A percentile compares a stretch with the other conserved stretches of the same genome.
Conservation (phyloP, 306 rosid genomes). For the Ormosia emarginata region DNA sequence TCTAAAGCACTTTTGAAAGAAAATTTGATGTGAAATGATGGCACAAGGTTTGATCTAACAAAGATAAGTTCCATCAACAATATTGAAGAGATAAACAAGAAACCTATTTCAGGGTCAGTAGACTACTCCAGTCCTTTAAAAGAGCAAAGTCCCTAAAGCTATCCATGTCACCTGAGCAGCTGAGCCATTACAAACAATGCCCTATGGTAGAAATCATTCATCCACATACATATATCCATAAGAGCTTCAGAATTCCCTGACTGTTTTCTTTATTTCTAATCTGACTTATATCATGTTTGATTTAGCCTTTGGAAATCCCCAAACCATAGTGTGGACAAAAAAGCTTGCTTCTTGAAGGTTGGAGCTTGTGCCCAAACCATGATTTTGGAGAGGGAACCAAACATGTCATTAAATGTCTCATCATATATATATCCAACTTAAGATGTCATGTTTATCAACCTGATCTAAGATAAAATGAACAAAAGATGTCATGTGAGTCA, state of each 20-base stretch:
- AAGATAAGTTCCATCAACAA: background rate
- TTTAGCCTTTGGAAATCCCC: background rate
- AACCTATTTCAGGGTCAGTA: background rate
- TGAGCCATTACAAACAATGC: background rate
- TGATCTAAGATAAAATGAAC: background rate
- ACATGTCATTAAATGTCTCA: background rate
- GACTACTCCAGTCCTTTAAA: background rate
- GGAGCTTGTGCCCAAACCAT: background rate
- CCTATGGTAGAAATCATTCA: constrained; percentile 9
- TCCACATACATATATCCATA: background rate
- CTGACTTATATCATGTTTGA: background rate
- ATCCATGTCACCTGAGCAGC: background rate
- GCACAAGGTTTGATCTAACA: background rate
- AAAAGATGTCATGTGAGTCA: background rate
- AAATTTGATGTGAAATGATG: background rate
- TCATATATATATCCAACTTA: background rate
- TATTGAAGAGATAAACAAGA: constrained; percentile 3
- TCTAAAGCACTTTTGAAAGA: background rate
- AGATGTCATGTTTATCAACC: background rate
- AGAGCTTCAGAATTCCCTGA: background rate
- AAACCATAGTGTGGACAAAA: background rate
- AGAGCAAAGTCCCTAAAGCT: background rate
- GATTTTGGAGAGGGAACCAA: background rate
- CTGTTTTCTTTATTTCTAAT: background rate
- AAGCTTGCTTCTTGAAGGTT: background rate